Evolutionary conservation across 805 yeast species (phyloP), one percentile per base, ranked within the genome.

Genomic region (Suhomyces xylopsoci): DNA sequence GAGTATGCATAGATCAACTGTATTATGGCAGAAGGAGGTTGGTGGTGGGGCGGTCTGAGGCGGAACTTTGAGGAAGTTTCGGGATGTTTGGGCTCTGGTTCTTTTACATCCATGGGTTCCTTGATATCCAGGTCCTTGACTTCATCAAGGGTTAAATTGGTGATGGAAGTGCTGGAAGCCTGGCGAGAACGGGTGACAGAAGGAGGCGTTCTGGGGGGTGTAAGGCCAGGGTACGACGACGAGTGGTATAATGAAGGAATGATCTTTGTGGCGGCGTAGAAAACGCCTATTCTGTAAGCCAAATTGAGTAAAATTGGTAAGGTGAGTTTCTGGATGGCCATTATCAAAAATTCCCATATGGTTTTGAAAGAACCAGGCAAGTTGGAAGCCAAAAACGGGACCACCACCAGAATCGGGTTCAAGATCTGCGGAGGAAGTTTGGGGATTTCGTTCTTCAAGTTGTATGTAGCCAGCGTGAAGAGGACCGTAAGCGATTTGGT

Each of bases 201-300:
- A n/a, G 71, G 59, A 10, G 79, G 78, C 0, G 78, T 71, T 58
- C 76, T 64, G 45, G 78, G 77, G 0, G 79, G 79, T 48, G 66
- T 55, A 3, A 55, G 46, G 4, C 66, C 57, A 17, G 71, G 71
- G 56, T 69, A 66, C 17, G 73, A 64, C 5, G 71, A 65, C 26
- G 65, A 70, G 51, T 71, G 76, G 55, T 79, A 83, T 53, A 88
- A 70, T 9, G 86, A 83, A 2, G 99, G 99, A 19, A 94, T 90
- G 55, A 94, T 91, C 64, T 96, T 87, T 14, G 97, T 89, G 2
- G 98, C 97, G 1, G 97, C 90, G 65, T 84, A 85, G 62, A 93
- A 90, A 9, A 92, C 96, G 4, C 88, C 79, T 19, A 93, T 83
- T 61, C 99, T 80, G 64, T 89, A 93, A 1, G 91, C 89, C 61